These are phyloP conservation scores for Rehmannia glutinosa DNA, from an alignment of 257 asterid species.

Conservation along the genomic window DNA sequence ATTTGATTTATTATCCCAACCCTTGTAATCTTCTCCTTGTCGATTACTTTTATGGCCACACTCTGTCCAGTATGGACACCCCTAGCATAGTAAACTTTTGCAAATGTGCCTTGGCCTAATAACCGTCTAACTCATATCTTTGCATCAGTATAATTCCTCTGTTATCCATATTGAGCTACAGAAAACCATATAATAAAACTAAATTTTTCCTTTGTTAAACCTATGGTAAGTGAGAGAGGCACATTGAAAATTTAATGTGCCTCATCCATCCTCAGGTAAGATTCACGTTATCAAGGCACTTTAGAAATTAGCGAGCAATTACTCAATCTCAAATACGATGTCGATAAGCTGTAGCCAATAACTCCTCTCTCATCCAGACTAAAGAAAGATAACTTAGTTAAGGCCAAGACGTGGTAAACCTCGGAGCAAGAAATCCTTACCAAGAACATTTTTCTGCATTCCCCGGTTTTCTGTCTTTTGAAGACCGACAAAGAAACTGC, in stretches of 20 bases:
- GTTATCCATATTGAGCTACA: conserved; percentile 39
- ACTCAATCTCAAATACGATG: conserved; percentile 12
- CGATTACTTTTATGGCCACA: conserved; percentile 75
- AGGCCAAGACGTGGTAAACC: conserved; percentile 16
- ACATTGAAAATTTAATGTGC: neutral
- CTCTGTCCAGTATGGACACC: conserved; percentile 54
- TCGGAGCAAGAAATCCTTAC: conserved; percentile 9
- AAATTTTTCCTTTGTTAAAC: neutral
- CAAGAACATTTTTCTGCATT: conserved; percentile 43
- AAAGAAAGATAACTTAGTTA: conserved; percentile 10
- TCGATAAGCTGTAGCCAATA: conserved; percentile 1
- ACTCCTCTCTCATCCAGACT: conserved; percentile 15
- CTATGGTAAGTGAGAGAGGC: neutral
- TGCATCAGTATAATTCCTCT: conserved; percentile 50
- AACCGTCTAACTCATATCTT: conserved; percentile 65
- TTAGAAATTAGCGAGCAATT: neutral
- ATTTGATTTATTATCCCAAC: conserved; percentile 61
- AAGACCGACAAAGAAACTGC: conserved; percentile 17
- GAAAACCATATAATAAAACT: neutral
- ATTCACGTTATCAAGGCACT: neutral
- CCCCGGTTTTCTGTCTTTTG: conserved; percentile 23
- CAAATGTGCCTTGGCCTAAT: conserved; percentile 84
- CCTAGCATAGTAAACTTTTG: conserved; percentile 66
- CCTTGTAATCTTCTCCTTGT: conserved; percentile 53
- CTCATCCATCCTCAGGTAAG: conserved; percentile 31